These are phyloP conservation scores for Saccharomycopsis hybrid DNA, from an alignment of 1,139 yeast species.

Conservation along the genomic window DNA sequence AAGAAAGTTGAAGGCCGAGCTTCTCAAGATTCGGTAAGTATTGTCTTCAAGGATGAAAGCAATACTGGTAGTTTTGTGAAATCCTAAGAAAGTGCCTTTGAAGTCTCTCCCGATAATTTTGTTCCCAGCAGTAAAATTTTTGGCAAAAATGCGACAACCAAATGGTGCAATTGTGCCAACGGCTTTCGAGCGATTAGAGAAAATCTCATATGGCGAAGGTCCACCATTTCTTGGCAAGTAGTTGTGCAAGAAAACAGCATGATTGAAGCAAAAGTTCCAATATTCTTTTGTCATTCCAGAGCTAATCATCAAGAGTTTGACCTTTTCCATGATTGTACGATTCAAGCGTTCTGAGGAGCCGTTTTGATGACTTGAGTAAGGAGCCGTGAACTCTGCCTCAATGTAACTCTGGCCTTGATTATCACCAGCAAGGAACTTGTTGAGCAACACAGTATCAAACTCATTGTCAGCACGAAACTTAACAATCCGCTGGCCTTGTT, in stretches of 20 bases:
- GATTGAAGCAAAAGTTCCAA: background rate
- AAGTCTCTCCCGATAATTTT: background rate
- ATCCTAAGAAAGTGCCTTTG: background rate
- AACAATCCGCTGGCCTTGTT: background rate
- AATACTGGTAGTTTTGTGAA: background rate
- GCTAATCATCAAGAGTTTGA: background rate
- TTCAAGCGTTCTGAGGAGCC: background rate
- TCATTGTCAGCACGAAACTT: background rate
- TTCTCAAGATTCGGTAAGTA: background rate
- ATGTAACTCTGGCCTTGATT: background rate
- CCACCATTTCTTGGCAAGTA: background rate
- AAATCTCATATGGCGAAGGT: background rate
- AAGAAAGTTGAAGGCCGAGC: background rate
- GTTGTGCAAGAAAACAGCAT: background rate
- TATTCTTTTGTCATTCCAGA: background rate
- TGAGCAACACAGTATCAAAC: background rate
- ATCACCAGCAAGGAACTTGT: background rate
- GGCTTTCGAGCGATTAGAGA: background rate
- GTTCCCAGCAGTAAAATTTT: background rate
- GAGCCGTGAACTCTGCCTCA: slow-evolving; percentile 1
- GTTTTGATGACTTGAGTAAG: background rate
- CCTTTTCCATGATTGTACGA: background rate
- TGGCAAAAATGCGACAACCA: background rate
- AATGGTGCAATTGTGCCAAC: background rate
- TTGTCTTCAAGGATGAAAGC: background rate